These are phyloP conservation scores for Phytopythium aichiense DNA, from an alignment of 352 stramenopile genomes.

Conservation along the genomic window DNA sequence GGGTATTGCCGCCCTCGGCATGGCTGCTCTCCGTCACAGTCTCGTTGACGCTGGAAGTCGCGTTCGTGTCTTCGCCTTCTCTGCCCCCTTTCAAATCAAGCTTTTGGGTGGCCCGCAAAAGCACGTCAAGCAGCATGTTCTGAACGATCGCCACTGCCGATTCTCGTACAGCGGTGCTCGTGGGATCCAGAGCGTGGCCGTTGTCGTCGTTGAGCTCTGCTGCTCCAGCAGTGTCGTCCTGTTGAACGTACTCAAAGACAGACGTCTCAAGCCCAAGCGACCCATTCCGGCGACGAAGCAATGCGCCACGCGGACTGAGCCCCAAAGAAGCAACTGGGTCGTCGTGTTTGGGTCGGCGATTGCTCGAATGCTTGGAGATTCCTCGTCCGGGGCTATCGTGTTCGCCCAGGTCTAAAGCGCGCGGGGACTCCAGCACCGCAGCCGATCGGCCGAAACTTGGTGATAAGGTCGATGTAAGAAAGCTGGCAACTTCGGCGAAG, in stretches of 20 bases:
- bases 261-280: slow-evolving; percentile 3
- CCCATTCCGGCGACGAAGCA: slow-evolving; percentile 1
- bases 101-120: slow-evolving; percentile 69
- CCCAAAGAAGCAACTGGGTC: slow-evolving; percentile 19
- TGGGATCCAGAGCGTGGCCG: background rate
- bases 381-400: background rate
- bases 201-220: background rate
- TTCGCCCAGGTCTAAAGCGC: background rate
- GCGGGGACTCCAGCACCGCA: background rate
- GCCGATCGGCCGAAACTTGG: slow-evolving; percentile 34
- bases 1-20: background rate
- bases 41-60: background rate
- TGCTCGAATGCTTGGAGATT: background rate
- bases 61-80: slow-evolving; percentile 29
- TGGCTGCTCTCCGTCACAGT: background rate
- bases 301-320: slow-evolving; percentile 42
- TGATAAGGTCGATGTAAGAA: slow-evolving; percentile 52
- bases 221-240: background rate
- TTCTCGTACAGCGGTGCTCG: slow-evolving; percentile 9
- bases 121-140: slow-evolving; percentile 55
- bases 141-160: slow-evolving; percentile 36
- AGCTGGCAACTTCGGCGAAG: slow-evolving; percentile 61
- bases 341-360: background rate
- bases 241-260: background rate
- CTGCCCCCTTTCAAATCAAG: slow-evolving; percentile 67